Evolutionary conservation across 768 basidiomycete genomes (phyloP).

Genomic region (Tubosaeta sp.): DNA sequence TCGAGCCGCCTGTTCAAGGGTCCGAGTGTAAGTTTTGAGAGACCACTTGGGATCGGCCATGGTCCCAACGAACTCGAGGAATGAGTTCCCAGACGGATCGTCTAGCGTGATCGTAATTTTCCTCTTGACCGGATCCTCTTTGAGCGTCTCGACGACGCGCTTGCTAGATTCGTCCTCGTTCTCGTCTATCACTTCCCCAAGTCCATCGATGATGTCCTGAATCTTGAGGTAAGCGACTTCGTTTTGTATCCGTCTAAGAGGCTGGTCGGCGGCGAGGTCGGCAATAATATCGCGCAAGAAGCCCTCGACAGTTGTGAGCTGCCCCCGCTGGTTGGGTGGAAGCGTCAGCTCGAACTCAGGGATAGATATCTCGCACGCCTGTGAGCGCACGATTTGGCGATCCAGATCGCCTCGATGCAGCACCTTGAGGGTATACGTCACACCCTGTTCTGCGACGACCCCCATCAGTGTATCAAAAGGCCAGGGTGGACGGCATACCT

Average conservation of each 20-base stretch:
- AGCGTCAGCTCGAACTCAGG: constrained; percentile 91
- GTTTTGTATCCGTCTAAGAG: constrained; percentile 76
- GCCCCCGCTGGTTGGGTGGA: constrained; percentile 74
- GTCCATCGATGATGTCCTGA: constrained; percentile 62
- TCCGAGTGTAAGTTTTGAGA: constrained; percentile 75
- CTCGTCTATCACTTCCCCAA: constrained; percentile 62
- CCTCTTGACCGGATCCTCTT: constrained; percentile 52
- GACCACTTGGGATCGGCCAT: constrained; percentile 94
- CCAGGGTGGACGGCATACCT: constrained; percentile 40
- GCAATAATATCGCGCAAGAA: constrained; percentile 76
- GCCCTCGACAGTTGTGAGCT: constrained; percentile 96
- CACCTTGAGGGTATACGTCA: constrained; percentile 75
- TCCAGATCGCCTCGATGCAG: constrained; percentile 74
- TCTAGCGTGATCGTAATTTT: constrained; percentile 82
- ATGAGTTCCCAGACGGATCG: constrained; percentile 96
- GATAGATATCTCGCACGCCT: constrained; percentile 73
- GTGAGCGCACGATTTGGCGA: constrained; percentile 90
- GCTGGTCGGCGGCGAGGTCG: constrained; percentile 80
- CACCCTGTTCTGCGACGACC: constrained; percentile 64
- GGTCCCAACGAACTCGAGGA: constrained; percentile 83
- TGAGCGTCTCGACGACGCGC: constrained; percentile 30
- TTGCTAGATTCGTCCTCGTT: constrained; percentile 28
- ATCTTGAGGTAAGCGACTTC: constrained; percentile 70
- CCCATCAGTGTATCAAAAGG: not conserved
- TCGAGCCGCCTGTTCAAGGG: constrained; percentile 71